phyloP scores from a whole-genome alignment of 768 basidiomycete species.

The Serendipita vermifera region DNA sequence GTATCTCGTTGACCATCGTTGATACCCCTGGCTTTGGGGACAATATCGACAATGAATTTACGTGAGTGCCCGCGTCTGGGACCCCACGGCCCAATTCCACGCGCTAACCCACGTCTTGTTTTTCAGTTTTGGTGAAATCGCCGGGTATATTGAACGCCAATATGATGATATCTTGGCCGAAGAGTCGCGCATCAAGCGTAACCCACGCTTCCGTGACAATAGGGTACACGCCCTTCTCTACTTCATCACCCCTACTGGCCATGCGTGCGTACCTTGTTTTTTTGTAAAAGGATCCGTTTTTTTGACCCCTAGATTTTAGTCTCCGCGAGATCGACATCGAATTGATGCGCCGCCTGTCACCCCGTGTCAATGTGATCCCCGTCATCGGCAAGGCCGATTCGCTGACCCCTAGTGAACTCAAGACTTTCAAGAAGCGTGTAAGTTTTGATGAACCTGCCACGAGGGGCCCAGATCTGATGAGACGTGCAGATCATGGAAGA shows the following conservation, averaged over 20 bases:
- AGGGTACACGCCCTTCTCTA: slow-evolving; percentile 92
- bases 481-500: slow-evolving; percentile 87
- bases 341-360: slow-evolving; percentile 94
- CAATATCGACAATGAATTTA: slow-evolving; percentile 97
- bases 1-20: slow-evolving; percentile 94
- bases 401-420: slow-evolving; percentile 82
- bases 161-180: slow-evolving; percentile 98
- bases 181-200: slow-evolving; percentile 98
- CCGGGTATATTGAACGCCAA: slow-evolving; percentile 93
- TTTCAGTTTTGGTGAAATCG: slow-evolving; percentile 87
- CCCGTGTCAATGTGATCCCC: slow-evolving; percentile 97
- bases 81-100: slow-evolving; percentile 2
- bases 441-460: slow-evolving; percentile 25
- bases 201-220: slow-evolving; percentile 97
- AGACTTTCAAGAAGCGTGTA: slow-evolving; percentile 92
- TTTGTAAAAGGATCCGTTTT: not conserved
- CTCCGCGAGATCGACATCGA: slow-evolving; percentile 98
- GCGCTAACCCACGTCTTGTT: slow-evolving; percentile 2
- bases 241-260: slow-evolving; percentile 98
- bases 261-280: slow-evolving; percentile 52
- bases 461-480: slow-evolving; percentile 9
- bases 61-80: slow-evolving; percentile 42
- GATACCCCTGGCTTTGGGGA: slow-evolving; percentile 99
- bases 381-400: slow-evolving; percentile 92
- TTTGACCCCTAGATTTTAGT: slow-evolving; percentile 17